phyloP scores from a whole-genome alignment of 148 eudicot species.

The Camellia granthamiana region DNA sequence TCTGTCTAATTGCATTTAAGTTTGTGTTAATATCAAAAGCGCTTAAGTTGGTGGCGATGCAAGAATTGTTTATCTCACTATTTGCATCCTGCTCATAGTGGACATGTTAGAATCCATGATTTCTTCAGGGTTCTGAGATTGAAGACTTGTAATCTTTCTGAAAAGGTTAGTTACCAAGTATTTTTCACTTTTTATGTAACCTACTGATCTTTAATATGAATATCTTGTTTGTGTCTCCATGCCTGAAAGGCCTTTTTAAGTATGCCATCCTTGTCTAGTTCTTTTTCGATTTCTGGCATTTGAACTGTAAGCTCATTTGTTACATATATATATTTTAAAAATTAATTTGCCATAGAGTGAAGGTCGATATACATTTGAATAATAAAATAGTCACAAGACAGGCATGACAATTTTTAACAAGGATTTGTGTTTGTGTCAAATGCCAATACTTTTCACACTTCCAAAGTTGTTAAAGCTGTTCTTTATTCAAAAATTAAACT shows the following conservation, averaged over 20 bases:
- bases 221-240: neutral
- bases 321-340: no score
- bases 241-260: neutral
- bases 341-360: no score
- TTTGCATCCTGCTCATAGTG: slow-evolving; percentile 43
- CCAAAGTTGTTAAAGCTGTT: neutral
- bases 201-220: neutral
- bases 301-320: no score
- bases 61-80: slow-evolving; percentile 1
- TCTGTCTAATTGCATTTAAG: neutral
- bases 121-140: slow-evolving; percentile 57
- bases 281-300: no score
- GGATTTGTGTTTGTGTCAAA: neutral
- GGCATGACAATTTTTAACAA: neutral
- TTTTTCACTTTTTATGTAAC: neutral
- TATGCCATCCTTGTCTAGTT: no score
- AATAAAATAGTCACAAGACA: no score
- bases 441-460: neutral
- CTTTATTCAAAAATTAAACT: no score
- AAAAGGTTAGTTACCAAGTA: slow-evolving; percentile 43
- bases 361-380: no score
- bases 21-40: neutral
- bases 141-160: slow-evolving; percentile 57
- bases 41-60: neutral
- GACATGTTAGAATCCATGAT: slow-evolving; percentile 44